Percentiles rank a stretch among this genome's conserved stretches.
phyloP scores from a whole-genome alignment of 1,284 basidiomycete species.

The Rhodotorula sp. region DNA sequence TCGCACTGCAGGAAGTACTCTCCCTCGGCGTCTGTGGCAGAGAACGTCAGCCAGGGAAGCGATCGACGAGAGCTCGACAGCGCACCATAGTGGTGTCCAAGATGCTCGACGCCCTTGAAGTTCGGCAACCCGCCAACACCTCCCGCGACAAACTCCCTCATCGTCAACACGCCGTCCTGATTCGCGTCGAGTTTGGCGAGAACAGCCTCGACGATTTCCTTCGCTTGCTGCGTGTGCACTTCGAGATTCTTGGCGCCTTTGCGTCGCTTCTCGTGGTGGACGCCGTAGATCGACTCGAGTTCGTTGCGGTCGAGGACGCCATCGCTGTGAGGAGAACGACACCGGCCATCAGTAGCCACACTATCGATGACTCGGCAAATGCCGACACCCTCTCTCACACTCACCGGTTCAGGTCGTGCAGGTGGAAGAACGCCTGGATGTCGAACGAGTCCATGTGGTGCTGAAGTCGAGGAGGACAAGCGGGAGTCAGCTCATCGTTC shows the following conservation, averaged over 20 bases:
- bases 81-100: constrained; percentile 93
- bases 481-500: not conserved
- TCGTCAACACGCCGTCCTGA: constrained; percentile 71
- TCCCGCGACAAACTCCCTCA: constrained; percentile 74
- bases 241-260: constrained; percentile 78
- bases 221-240: constrained; percentile 79
- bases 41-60: not conserved
- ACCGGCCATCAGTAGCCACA: not conserved
- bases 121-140: constrained; percentile 77
- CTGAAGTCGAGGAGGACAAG: not conserved
- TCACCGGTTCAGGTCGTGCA: constrained; percentile 45
- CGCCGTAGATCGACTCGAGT: constrained; percentile 61
- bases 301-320: constrained; percentile 51
- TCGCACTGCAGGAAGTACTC: constrained; percentile 52
- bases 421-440: constrained; percentile 45
- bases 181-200: constrained; percentile 73
- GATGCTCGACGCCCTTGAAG: constrained; percentile 63
- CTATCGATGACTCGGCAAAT: too few species aligned
- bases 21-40: constrained; percentile 52
- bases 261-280: constrained; percentile 90
- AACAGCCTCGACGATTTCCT: constrained; percentile 73
- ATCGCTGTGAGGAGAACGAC: constrained; percentile 48
- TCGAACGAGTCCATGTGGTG: constrained; percentile 44
- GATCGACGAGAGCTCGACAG: not conserved
- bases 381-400: not conserved